Conservation (phyloP, 177 flowering plant species). For the Vitis hybrid region DNA sequence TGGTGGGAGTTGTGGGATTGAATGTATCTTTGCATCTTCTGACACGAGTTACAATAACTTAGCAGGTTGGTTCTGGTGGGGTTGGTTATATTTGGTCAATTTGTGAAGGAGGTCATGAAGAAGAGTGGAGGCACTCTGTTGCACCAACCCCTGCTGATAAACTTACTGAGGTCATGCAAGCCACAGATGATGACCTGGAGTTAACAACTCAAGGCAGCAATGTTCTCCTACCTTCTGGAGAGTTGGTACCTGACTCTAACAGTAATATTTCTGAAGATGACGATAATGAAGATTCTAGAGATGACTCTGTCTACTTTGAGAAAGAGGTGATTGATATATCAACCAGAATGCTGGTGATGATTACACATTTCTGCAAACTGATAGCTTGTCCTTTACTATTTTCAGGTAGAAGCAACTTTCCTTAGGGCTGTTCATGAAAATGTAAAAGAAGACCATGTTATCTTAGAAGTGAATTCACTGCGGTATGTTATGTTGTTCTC, state of each 20-base stretch:
- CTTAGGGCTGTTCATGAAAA: constrained; percentile 82
- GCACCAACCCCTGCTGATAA: constrained; percentile 86
- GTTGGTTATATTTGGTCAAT: constrained; percentile 81
- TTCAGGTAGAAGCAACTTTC: constrained; percentile 92
- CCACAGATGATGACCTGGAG: constrained; percentile 49
- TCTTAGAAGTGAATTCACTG: constrained; percentile 82
- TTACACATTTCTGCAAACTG: neutral
- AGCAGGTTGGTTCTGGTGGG: constrained; percentile 84
- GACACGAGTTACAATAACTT: neutral
- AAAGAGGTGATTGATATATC: constrained; percentile 62
- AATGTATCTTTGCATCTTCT: neutral
- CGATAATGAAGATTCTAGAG: constrained; percentile 45
- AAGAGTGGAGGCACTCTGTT: constrained; percentile 94
- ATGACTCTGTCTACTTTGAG: constrained; percentile 61
- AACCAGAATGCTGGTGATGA: constrained; percentile 2
- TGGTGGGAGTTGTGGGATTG: neutral
- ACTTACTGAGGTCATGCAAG: constrained; percentile 38
- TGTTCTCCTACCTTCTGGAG: constrained; percentile 62
- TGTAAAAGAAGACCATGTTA: constrained; percentile 54
- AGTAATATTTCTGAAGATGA: constrained; percentile 53
- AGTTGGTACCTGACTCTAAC: constrained; percentile 43
- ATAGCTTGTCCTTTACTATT: constrained; percentile 2
- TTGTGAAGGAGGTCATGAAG: constrained; percentile 77
- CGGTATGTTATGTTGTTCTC: constrained; percentile 41
- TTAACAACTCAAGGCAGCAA: constrained; percentile 41